Base-by-base conservation (phyloP, 2,329 filamentous ascomycete genomes). In the Aquanectria penicillioides region DNA sequence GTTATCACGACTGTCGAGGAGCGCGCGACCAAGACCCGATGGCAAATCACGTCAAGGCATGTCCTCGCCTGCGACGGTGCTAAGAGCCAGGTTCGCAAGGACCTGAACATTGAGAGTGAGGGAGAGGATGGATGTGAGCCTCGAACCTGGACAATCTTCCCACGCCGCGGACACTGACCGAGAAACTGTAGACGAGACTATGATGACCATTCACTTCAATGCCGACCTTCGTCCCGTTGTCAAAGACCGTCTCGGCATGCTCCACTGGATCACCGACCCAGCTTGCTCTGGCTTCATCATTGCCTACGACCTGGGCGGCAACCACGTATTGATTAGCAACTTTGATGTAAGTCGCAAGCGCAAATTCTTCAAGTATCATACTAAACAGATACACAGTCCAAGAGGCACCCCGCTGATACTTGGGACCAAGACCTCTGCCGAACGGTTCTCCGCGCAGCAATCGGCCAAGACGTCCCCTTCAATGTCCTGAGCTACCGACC, bases 151-250 rank as follows among this genome's bases (percentile, higher is more conserved):
- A 17, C 5, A 7, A 37, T 3, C 15, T 12, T 18, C 12, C 2
- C n/a, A n/a, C n/a, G n/a, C n/a, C n/a, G n/a, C n/a, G n/a, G n/a
- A 22, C 22, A 3, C 34, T 37, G 17, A 37, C 34, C 8, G 11
- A 7, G 2, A 37, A 22, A 18, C 13, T 20, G 5, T 18, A 77
- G 75, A 77, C 31, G 77, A 79, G 52, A 79, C 76, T 0, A 80
- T 80, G 78, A 80, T 80, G 78, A 80, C 78, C 0, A 80, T 80
- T 12, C 77, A 80, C 36, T 75, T 80, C 60, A 78, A 78, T 34
- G 76, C 77, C 0, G 69, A 81, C 38, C 66, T 80, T 3, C 70
- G 75, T 0, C 72, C 75, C 1, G 66, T 80, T 0, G 64, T 80
- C 0, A 67, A 69, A 4, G 69, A 76, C 0, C 67, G 72, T 18